These are phyloP conservation scores for Exophiala dermatitidis DNA, from an alignment of 2,329 filamentous ascomycete species.

Conservation along the genomic window DNA sequence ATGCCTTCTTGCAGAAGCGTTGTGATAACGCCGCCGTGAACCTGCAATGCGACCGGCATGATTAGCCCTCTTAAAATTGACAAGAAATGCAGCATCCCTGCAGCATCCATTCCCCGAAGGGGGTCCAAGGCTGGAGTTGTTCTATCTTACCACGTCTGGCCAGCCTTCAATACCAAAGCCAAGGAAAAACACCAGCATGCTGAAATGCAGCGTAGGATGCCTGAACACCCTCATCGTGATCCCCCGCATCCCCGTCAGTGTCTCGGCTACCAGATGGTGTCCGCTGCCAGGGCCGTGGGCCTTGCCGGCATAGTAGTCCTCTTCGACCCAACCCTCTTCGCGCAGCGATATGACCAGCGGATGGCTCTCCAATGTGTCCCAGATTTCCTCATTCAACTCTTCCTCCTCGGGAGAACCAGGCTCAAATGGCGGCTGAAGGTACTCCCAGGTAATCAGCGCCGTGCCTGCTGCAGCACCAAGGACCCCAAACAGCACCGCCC, in stretches of 20 bases:
- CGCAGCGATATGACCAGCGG: conserved; percentile 36
- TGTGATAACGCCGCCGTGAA: conserved; percentile 62
- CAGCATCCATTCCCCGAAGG: no score
- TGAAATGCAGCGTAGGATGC: conserved; percentile 53
- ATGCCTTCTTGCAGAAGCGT: conserved; percentile 64
- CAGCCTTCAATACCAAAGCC: conserved; percentile 60
- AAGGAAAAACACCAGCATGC: conserved; percentile 58
- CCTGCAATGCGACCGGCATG: background rate
- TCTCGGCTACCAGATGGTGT: conserved; percentile 34
- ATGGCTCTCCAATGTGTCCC: conserved; percentile 31
- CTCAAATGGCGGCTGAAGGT: conserved; percentile 25
- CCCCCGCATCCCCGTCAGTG: conserved; percentile 36
- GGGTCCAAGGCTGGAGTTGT: no score
- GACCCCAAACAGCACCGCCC: conserved; percentile 16
- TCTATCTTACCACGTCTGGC: conserved; percentile 52
- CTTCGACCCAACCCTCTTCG: conserved; percentile 33
- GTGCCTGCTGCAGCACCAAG: conserved; percentile 21
- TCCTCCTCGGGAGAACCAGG: conserved; percentile 35
- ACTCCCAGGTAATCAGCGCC: conserved; percentile 26
- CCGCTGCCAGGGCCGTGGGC: conserved; percentile 2
- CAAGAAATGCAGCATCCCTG: background rate
- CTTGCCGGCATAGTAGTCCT: conserved; percentile 28
- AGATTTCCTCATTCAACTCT: conserved; percentile 29
- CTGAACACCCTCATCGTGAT: conserved; percentile 50
- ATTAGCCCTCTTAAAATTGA: conserved; percentile 1